Evolutionary conservation across 1,284 basidiomycete genomes (phyloP).

Genomic region (Stygiomarasmius scandens): DNA sequence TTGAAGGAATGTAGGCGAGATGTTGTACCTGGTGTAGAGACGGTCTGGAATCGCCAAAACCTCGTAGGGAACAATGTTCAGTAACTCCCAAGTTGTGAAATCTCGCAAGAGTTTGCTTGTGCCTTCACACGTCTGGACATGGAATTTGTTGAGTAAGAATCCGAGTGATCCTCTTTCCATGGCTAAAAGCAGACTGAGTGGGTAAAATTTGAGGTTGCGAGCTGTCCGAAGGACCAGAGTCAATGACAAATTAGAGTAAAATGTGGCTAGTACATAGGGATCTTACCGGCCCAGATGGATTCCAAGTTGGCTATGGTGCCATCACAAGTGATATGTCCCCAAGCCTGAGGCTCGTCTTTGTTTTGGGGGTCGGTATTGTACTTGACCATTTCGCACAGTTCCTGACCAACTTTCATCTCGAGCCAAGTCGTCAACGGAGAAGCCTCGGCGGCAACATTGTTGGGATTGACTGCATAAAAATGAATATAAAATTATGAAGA

Average conservation of each 20-base stretch:
- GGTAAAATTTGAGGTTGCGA: constrained; percentile 45
- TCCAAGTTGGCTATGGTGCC: constrained; percentile 51
- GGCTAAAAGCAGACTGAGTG: constrained; percentile 35
- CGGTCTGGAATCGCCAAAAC: neutral
- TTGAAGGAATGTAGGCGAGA: constrained; percentile 2
- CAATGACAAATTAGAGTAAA: neutral
- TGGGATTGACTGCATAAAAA: constrained; percentile 4
- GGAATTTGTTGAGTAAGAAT: constrained; percentile 32
- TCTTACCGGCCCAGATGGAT: constrained; percentile 38
- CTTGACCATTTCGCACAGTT: constrained; percentile 46
- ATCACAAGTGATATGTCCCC: constrained; percentile 50
- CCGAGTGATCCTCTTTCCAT: constrained; percentile 30
- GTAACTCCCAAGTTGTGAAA: constrained; percentile 33
- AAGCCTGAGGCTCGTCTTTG: constrained; percentile 25
- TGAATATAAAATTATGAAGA: neutral
- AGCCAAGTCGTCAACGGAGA: constrained; percentile 43
- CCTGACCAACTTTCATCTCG: constrained; percentile 43
- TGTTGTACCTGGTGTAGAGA: neutral
- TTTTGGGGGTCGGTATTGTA: constrained; percentile 23
- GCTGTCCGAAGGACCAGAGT: neutral
- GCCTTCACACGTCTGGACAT: constrained; percentile 25
- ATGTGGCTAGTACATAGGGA: neutral
- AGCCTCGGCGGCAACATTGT: constrained; percentile 39
- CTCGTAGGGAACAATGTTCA: constrained; percentile 24
- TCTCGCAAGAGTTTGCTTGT: constrained; percentile 28